Evolutionary conservation across 306 rosid genomes (phyloP).

Genomic region (Ochetophila trinervis): DNA sequence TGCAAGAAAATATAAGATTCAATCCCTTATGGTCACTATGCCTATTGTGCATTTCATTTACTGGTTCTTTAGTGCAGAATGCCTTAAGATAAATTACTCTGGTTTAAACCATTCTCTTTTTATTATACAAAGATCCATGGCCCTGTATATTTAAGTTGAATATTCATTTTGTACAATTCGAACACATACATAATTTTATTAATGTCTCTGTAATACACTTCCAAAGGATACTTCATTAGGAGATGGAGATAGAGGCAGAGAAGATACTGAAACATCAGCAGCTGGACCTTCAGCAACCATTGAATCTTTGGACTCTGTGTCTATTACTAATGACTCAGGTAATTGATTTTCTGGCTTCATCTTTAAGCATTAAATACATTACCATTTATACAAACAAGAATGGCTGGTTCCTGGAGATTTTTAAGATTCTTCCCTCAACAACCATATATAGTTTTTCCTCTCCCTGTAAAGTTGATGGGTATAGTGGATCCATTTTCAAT

Average conservation of each 20-base stretch:
- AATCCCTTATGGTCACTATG: too few relatives aligned
- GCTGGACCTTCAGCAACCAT: conserved; percentile 5
- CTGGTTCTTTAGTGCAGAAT: too few relatives aligned
- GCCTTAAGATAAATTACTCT: background rate
- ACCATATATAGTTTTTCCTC: too few relatives aligned
- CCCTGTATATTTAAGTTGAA: background rate
- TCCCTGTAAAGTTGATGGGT: too few relatives aligned
- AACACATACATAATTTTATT: background rate
- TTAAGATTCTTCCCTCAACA: too few relatives aligned
- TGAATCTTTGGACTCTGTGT: conserved; percentile 22
- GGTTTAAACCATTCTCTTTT: background rate
- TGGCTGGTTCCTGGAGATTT: too few relatives aligned
- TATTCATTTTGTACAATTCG: background rate
- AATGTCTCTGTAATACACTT: background rate
- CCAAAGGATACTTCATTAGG: conserved; percentile 18
- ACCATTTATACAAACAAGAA: too few relatives aligned
- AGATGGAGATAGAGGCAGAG: background rate
- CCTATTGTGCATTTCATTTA: too few relatives aligned
- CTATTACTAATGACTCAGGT: conserved; percentile 32
- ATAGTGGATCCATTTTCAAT: too few relatives aligned
- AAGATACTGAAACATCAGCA: background rate
- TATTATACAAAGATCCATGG: background rate
- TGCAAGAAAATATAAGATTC: too few relatives aligned
- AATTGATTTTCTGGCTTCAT: background rate
- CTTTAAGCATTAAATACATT: too few relatives aligned